Evolutionary conservation across 2,329 filamentous ascomycete genomes (phyloP).

Genomic region (Plenodomus lindquistii): DNA sequence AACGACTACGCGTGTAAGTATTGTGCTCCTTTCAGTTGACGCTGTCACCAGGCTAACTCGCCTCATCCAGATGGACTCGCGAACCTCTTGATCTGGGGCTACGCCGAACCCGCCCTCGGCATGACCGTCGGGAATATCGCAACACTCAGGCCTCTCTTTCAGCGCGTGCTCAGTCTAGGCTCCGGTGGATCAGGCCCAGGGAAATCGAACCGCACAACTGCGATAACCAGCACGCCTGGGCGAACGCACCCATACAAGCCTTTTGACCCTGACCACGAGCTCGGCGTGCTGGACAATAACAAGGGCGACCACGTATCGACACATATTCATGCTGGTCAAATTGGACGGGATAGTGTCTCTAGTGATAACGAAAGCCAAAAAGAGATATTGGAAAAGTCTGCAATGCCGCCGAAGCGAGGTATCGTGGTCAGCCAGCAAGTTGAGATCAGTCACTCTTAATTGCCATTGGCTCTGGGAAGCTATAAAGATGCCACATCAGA

Average conservation of each 20-base stretch:
- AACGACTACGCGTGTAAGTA: constrained; percentile 34
- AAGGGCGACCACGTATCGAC: neutral
- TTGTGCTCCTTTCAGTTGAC: neutral
- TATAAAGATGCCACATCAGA: too few species aligned
- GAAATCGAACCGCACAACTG: neutral
- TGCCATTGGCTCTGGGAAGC: neutral
- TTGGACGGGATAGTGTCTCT: constrained; percentile 1
- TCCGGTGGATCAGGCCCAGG: constrained; percentile 5
- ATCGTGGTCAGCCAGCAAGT: neutral
- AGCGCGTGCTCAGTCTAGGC: constrained; percentile 22
- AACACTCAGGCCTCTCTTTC: constrained; percentile 41
- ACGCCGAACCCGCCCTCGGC: constrained; percentile 43
- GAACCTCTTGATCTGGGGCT: constrained; percentile 44
- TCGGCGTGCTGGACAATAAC: constrained; percentile 4
- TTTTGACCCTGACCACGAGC: constrained; percentile 10
- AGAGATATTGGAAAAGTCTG: constrained; percentile 10
- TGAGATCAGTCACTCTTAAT: neutral
- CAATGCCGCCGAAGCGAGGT: neutral
- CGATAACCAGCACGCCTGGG: neutral
- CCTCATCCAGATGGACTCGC: constrained; percentile 27
- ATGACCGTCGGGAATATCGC: constrained; percentile 41
- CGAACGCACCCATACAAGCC: constrained; percentile 10
- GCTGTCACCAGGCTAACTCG: neutral
- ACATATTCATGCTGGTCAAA: constrained; percentile 6
- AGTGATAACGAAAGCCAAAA: constrained; percentile 19